Base-by-base conservation (phyloP, 1,284 basidiomycete genomes). In the Schizopora paradoxa region DNA sequence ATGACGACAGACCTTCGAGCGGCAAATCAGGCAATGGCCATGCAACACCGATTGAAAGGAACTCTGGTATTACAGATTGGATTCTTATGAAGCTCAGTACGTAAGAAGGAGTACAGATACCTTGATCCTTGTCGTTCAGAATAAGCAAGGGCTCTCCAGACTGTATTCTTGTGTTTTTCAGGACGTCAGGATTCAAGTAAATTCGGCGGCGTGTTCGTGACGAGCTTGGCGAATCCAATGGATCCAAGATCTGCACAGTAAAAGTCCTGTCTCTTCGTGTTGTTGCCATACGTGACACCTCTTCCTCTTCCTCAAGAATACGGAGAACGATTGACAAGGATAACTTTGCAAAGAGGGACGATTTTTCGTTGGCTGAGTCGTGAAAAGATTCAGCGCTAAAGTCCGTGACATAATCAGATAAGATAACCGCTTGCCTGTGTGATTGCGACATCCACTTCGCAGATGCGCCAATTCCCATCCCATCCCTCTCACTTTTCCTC, bases 101-200 rank as follows among this genome's bases (percentile, higher is more conserved):
- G 34, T 29, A 31, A 25, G 19, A 22, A 35, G 31, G 14, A 13
- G 29, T 28, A 23, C 55, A 53, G 27, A 25, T 58, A 44, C 54
- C 52, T 51, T 58, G 62, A 59, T 69, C 67, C 41, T 52, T 62
- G 28, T 62, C 66, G 29, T 66, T 66, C 56, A 91, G 58, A 41
- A 76, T 77, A 41, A 90, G 61, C 11, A 82, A 68, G 61, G n/a
- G n/a, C n/a, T 91, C 86, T 11, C 86, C 86, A 23, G 86, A 82
- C 44, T 69, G 76, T 6, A 86, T 57, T 63, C 79, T 86, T 25
- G 72, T 61, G 22, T 68, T 59, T 58, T 82, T 86, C 38, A 91
- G 62, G 35, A 73, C 58, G 43, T 87, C 85, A 38, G 74, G 66
- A 54, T 82, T 79, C 56, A 90, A 61, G 55, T 81, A 64, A 59